phyloP scores from a whole-genome alignment of 495 filamentous ascomycete genomes.

The Penicillium chermesinum region DNA sequence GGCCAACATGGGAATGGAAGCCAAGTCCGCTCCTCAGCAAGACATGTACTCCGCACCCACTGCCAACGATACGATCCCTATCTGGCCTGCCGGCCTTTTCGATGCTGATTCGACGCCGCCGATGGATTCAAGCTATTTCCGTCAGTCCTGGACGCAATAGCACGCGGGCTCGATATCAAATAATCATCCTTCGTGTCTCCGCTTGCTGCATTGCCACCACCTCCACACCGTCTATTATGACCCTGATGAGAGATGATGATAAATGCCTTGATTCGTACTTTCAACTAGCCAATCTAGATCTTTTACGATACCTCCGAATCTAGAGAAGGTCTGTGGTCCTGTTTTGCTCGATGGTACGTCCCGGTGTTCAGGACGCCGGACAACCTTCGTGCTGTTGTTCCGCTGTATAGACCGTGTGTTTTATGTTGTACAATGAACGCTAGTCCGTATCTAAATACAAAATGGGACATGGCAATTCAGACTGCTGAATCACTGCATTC shows the following conservation, averaged over 20 bases:
- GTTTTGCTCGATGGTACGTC: slow-evolving; percentile 10
- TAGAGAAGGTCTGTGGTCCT: slow-evolving; percentile 22
- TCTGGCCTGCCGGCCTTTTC: slow-evolving; percentile 37
- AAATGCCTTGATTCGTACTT: slow-evolving; percentile 32
- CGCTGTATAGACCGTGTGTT: slow-evolving; percentile 5
- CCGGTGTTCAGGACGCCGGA: background rate
- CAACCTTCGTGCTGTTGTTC: background rate
- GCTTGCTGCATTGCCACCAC: slow-evolving; percentile 40
- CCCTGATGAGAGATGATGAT: slow-evolving; percentile 54
- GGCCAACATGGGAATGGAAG: slow-evolving; percentile 37
- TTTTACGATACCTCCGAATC: slow-evolving; percentile 37
- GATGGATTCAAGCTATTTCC: slow-evolving; percentile 33
- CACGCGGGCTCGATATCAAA: slow-evolving; percentile 6
- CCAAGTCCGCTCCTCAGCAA: slow-evolving; percentile 32
- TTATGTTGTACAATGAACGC: slow-evolving; percentile 3
- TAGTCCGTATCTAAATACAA: slow-evolving; percentile 6
- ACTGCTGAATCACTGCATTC: background rate
- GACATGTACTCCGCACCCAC: slow-evolving; percentile 34
- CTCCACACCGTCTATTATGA: slow-evolving; percentile 48
- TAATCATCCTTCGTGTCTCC: slow-evolving; percentile 8
- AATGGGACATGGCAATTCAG: slow-evolving; percentile 4
- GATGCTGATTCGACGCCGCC: slow-evolving; percentile 27
- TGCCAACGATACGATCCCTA: slow-evolving; percentile 28
- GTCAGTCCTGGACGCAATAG: slow-evolving; percentile 37
- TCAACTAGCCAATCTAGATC: slow-evolving; percentile 38